phyloP scores from a whole-genome alignment of 2,329 filamentous ascomycete species.

The Colletotrichum chrysophilum region DNA sequence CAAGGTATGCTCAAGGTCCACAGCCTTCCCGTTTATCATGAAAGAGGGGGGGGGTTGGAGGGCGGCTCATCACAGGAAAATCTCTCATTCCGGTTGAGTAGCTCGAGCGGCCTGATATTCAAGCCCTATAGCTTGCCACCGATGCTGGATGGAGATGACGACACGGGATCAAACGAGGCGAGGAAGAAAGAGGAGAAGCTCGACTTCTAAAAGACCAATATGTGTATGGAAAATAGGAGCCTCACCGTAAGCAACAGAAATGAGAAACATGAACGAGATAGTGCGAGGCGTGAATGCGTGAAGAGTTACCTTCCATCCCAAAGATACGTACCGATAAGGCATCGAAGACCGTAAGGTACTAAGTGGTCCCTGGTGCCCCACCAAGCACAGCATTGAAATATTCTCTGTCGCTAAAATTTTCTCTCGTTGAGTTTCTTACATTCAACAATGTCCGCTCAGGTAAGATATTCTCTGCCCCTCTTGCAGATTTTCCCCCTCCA shows the following conservation, averaged over 20 bases:
- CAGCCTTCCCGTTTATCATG: slow-evolving; percentile 82
- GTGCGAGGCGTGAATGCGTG: background rate
- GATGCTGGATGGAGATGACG: slow-evolving; percentile 70
- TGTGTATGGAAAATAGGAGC: background rate
- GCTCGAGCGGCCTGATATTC: slow-evolving; percentile 80
- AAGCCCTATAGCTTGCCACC: slow-evolving; percentile 90
- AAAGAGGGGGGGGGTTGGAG: slow-evolving; percentile 81
- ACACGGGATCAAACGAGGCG: slow-evolving; percentile 51
- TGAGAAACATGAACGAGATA: background rate
- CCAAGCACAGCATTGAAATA: background rate
- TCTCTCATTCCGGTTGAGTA: slow-evolving; percentile 87
- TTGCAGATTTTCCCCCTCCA: slow-evolving; percentile 1
- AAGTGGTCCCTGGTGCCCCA: background rate
- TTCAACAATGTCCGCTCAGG: slow-evolving; percentile 5
- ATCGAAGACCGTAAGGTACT: background rate
- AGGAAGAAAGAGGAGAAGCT: slow-evolving; percentile 66
- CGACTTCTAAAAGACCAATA: slow-evolving; percentile 66
- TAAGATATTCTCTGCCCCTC: slow-evolving; percentile 17
- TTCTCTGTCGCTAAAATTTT: background rate
- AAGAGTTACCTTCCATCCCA: background rate
- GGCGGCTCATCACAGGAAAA: slow-evolving; percentile 77
- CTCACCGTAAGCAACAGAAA: background rate
- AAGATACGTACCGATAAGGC: background rate
- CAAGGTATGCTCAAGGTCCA: slow-evolving; percentile 89
- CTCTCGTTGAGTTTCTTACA: background rate